A percentile compares a stretch with the other conserved stretches of the same genome.
Evolutionary conservation across 371 early-diverging fungal species (phyloP).

Genomic region (Mucor irregularis): DNA sequence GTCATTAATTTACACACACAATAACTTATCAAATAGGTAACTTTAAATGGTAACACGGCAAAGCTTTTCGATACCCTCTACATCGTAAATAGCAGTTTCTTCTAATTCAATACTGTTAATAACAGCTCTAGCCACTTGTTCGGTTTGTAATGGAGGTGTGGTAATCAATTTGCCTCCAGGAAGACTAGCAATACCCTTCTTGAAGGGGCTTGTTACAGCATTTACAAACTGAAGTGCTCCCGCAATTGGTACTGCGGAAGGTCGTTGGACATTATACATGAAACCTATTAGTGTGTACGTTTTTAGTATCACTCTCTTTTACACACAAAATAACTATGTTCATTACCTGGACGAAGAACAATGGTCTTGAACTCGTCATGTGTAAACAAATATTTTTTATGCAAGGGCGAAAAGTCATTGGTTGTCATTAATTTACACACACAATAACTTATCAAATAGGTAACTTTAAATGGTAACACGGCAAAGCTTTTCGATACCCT

Average conservation of each 20-base stretch:
- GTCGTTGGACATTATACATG: conserved; percentile 62
- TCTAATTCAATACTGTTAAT: conserved; percentile 49
- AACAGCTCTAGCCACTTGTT: conserved; percentile 64
- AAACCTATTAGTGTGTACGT: conserved; percentile 43
- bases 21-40: background rate
- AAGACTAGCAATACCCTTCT: conserved; percentile 47
- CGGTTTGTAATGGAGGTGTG: conserved; percentile 60
- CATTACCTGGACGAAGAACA: conserved; percentile 66
- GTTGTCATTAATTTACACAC: background rate
- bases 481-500: conserved; percentile 44
- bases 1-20: conserved; percentile 7
- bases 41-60: conserved; percentile 20
- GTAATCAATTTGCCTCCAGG: conserved; percentile 61
- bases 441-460: background rate
- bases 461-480: conserved; percentile 7
- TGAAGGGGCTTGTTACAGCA: conserved; percentile 44
- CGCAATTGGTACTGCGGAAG: conserved; percentile 63
- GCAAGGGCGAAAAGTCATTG: background rate
- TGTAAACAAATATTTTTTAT: conserved; percentile 43
- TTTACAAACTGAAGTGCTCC: conserved; percentile 53
- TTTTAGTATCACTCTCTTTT: background rate
- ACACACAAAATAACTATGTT: background rate
- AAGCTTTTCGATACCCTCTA: conserved; percentile 48
- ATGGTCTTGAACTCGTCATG: conserved; percentile 57
- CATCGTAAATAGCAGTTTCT: conserved; percentile 51